These are phyloP conservation scores for Mucor indicus DNA, from an alignment of 371 early-diverging fungal genomes.

Conservation along the genomic window DNA sequence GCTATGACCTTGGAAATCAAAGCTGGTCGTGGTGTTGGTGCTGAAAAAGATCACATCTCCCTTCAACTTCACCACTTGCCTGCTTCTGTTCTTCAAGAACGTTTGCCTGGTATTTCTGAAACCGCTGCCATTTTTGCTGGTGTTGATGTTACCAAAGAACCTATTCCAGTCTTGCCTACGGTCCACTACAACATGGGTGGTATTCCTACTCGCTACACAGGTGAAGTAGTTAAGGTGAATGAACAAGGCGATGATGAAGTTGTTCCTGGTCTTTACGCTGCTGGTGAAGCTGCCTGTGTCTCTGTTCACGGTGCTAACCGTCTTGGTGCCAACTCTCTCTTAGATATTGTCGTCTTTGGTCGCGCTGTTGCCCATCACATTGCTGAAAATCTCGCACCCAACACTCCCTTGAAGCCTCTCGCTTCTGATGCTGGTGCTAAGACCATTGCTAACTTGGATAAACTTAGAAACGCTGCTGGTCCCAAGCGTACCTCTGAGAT, in stretches of 20 bases:
- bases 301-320: slow-evolving; percentile 97
- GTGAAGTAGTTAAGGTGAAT: slow-evolving; percentile 80
- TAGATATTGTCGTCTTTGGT: slow-evolving; percentile 95
- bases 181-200: slow-evolving; percentile 99
- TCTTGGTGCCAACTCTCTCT: slow-evolving; percentile 90
- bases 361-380: slow-evolving; percentile 94
- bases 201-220: slow-evolving; percentile 94
- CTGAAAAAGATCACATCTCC: slow-evolving; percentile 93
- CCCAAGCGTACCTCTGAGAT: slow-evolving; percentile 80
- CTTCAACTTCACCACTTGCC: slow-evolving; percentile 94
- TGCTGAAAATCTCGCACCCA: slow-evolving; percentile 78
- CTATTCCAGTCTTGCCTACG: slow-evolving; percentile 96
- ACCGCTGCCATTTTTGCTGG: slow-evolving; percentile 95
- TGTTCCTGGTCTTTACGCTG: slow-evolving; percentile 90
- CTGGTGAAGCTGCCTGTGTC: slow-evolving; percentile 88
- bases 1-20: slow-evolving; percentile 96
- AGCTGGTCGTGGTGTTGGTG: slow-evolving; percentile 94
- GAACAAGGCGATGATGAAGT: slow-evolving; percentile 69
- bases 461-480: slow-evolving; percentile 80
- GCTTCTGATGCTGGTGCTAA: slow-evolving; percentile 78
- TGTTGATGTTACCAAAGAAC: slow-evolving; percentile 97
- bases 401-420: slow-evolving; percentile 77
- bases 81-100: slow-evolving; percentile 83
- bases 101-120: slow-evolving; percentile 96
- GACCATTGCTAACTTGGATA: slow-evolving; percentile 89